A percentile compares a stretch with the other conserved stretches of the same genome.
These are phyloP conservation scores for Coffea humblotiana DNA, from an alignment of 305 asterid genomes.

Conservation along the genomic window DNA sequence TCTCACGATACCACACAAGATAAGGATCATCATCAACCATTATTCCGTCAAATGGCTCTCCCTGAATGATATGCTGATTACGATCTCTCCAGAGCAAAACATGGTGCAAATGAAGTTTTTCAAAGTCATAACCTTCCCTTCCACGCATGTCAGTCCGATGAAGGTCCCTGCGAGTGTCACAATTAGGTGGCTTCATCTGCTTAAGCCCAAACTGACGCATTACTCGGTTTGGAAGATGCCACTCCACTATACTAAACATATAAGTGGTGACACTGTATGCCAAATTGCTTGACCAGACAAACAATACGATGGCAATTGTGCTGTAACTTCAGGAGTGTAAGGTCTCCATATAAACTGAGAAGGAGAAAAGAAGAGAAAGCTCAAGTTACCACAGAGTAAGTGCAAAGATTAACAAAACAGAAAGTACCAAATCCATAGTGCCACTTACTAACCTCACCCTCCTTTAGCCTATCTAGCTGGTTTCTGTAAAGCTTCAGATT, in stretches of 20 bases:
- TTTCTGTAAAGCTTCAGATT: conserved; percentile 55
- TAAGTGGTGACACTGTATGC: conserved; percentile 19
- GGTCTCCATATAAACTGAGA: conserved; percentile 20
- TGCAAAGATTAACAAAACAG: neutral
- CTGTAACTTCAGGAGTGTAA: conserved; percentile 11
- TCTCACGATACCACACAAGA: conserved; percentile 18
- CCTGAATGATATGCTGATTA: conserved; percentile 8
- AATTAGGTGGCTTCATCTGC: conserved; percentile 20
- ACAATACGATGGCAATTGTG: conserved; percentile 4
- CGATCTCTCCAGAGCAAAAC: conserved; percentile 15
- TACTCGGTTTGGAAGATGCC: conserved; percentile 17
- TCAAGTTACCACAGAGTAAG: conserved; percentile 6
- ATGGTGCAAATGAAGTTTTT: conserved; percentile 12
- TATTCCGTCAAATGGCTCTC: conserved; percentile 7
- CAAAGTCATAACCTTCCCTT: conserved; percentile 12
- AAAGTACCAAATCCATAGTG: neutral
- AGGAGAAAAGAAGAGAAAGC: conserved; percentile 17
- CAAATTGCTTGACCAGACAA: conserved; percentile 15
- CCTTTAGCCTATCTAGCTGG: conserved; percentile 63
- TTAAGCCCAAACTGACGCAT: conserved; percentile 23
- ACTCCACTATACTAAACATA: conserved; percentile 17
- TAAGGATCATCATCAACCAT: conserved; percentile 19
- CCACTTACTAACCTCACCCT: conserved; percentile 45
- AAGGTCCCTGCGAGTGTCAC: conserved; percentile 20
- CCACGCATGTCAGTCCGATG: conserved; percentile 15